Base-by-base conservation (phyloP, 1,139 yeast species). In the Suhomyces anneliseae region DNA sequence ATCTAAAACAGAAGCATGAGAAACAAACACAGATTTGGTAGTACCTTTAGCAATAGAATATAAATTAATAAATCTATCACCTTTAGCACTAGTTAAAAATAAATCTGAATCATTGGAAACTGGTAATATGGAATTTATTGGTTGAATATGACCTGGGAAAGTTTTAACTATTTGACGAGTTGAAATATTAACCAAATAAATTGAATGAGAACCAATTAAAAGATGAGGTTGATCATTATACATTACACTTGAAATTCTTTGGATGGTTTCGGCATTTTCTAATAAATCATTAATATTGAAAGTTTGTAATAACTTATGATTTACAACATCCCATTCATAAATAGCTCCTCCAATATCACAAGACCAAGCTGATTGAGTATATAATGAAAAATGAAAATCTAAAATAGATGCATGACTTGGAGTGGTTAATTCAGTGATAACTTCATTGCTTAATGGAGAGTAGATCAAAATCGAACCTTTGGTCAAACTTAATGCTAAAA, bases 31-130 rank as follows among this genome's bases (percentile, higher is more conserved):
- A 8, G 74, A 64, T 36, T 64, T 66, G 9, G 80, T 69, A 9
- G 77, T 60, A 39, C 68, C 68, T 45, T 69, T 70, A 9, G 69
- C 56, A 8, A 82, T 54, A 14, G 85, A 82, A 59, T 85, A 83
- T 47, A 87, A 70, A 62, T 88, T 90, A 56, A 90, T 74, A 61
- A 88, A 89, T 56, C 97, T 77, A 63, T 90, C 97, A 51, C 82
- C 83, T 34, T 70, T 70, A 1, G 97, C 95, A 48, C 86, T 81
- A 1, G 93, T 82, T 45, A 87, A 61, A 54, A 87, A 78, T 38
- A 70, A 65, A 43, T 76, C 82, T 7, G 68, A 60, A 42, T 71
- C 64, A 6, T 41, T 42, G 2, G 64, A 55, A 12, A 78, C 61
- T 7, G 78, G 65, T 32, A 72, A 47, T 19, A 82, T 68, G 10